phyloP scores from a whole-genome alignment of 306 rosid genomes.

The Carpinus viminea region DNA sequence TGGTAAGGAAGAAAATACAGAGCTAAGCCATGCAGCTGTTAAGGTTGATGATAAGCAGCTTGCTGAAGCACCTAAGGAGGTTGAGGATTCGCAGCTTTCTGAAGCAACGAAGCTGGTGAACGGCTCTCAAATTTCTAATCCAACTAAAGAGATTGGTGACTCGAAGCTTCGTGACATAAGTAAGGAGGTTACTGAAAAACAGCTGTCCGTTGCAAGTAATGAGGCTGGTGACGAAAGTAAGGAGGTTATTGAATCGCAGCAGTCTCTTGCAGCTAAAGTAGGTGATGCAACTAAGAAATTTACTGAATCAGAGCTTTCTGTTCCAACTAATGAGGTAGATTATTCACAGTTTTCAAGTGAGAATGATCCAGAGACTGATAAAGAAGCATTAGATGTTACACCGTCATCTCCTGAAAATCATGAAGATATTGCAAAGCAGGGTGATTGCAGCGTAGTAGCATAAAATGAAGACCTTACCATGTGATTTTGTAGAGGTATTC shows the following conservation, averaged over 20 bases:
- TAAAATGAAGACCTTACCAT: slow-evolving; percentile 40
- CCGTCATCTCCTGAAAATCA: slow-evolving; percentile 59
- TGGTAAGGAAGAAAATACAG: slow-evolving; percentile 44
- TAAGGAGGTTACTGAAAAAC: slow-evolving; percentile 28
- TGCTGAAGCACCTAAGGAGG: slow-evolving; percentile 20
- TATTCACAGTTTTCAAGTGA: slow-evolving; percentile 43
- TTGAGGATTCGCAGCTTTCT: slow-evolving; percentile 21
- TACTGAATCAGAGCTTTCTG: slow-evolving; percentile 13
- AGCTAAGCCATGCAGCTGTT: slow-evolving; percentile 34
- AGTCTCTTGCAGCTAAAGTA: slow-evolving; percentile 31
- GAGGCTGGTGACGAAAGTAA: slow-evolving; percentile 14
- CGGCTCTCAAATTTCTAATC: slow-evolving; percentile 32
- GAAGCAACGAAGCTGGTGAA: slow-evolving; percentile 38
- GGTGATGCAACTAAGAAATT: slow-evolving; percentile 34
- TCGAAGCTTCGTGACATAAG: slow-evolving; percentile 31
- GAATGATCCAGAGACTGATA: slow-evolving; percentile 41
- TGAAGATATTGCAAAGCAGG: slow-evolving; percentile 65
- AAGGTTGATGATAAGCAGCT: slow-evolving; percentile 35
- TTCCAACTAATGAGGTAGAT: slow-evolving; percentile 33
- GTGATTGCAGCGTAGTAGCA: slow-evolving; percentile 68
- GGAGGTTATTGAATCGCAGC: slow-evolving; percentile 13
- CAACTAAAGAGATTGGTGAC: slow-evolving; percentile 28
- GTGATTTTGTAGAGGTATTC: slow-evolving; percentile 45
- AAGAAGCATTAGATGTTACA: slow-evolving; percentile 50
- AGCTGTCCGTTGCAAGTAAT: slow-evolving; percentile 26